phyloP scores from a whole-genome alignment of 1,139 yeast genomes.

The Yarrowia galli region DNA sequence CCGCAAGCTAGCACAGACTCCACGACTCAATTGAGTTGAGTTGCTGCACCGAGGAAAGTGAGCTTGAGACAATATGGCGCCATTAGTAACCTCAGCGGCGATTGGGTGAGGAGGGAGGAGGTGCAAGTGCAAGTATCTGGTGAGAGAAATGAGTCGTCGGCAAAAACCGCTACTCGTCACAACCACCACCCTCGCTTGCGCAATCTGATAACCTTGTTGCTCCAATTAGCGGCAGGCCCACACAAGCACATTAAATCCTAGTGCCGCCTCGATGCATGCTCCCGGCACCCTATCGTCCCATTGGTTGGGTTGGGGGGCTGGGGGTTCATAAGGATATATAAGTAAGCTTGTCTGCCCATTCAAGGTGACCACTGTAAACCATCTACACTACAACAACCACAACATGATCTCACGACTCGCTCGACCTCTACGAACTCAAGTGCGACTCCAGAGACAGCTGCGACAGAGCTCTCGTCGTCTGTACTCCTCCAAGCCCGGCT shows the following conservation, averaged over 20 bases:
- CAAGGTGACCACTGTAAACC: too few species aligned
- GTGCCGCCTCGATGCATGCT: conserved; percentile 37
- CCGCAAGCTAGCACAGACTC: too few species aligned
- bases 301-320: conserved; percentile 7
- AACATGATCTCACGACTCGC: conserved; percentile 29
- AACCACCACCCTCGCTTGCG: conserved; percentile 1
- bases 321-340: background rate
- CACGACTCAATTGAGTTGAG: conserved; percentile 24
- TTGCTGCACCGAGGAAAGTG: conserved; percentile 24
- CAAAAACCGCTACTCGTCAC: too few species aligned
- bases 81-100: background rate
- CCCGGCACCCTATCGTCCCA: conserved; percentile 29
- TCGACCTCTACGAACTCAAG: conserved; percentile 31
- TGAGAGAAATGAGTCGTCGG: too few species aligned
- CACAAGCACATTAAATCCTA: background rate
- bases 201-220: conserved; percentile 30
- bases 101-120: background rate
- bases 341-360: conserved; percentile 2
- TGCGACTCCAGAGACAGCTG: conserved; percentile 2
- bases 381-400: background rate
- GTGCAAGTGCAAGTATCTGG: too few species aligned
- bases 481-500: background rate
- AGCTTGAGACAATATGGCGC: conserved; percentile 27
- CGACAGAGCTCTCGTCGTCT: conserved; percentile 1
- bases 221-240: background rate